Base-by-base conservation (phyloP, 2,329 filamentous ascomycete species). In the Teratosphaeria destructans region DNA sequence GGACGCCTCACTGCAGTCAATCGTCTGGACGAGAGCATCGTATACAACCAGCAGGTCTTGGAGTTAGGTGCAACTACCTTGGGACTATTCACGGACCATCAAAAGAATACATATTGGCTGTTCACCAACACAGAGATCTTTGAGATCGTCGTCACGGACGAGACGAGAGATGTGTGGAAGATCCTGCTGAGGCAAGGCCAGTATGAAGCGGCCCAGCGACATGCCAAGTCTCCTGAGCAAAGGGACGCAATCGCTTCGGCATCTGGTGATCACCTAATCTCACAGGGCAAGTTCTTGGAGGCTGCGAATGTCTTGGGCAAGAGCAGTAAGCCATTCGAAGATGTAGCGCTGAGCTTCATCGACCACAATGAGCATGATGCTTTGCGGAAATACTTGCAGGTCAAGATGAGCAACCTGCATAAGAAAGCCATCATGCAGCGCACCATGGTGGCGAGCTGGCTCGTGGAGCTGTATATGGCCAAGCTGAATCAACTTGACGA, bases 21-120 rank as follows among this genome's bases (percentile, higher is more conserved):
- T 70, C 84, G 91, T 35, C 81, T 99, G 54, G 94, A 92, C 49
- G 90, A 93, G 32, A 84, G 86, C 57, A 80, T 93, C 55, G 88
- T 96, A 1, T 95, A 94, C 66, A 90, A 96, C 71, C 91, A 97
- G 73, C 80, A 86, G 26, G 87, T 99, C 4, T 79, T 97, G 14
- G 88, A 93, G 59, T 82, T 85, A 4, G 89, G 88, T 0, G 89
- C 96, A 67, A 86, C 81, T 67, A 85, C 87, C 4, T 78, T 99
- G n/a, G 91, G 89, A 0, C 82, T 99, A 19, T 87, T 91, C 56
- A 86, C 93, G 8, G 94, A 99, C 73, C 82, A 88, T 62, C 93
- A 94, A 73, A 96, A 96, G 78, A 95, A 93, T 69, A 99, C 94
- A 0, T 96, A 93, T 71, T 99, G 95, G 94, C 81, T 99, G 2